Evolutionary conservation across 192 early-diverging fungal species (phyloP).

Genomic region (Coemansia sp.): DNA sequence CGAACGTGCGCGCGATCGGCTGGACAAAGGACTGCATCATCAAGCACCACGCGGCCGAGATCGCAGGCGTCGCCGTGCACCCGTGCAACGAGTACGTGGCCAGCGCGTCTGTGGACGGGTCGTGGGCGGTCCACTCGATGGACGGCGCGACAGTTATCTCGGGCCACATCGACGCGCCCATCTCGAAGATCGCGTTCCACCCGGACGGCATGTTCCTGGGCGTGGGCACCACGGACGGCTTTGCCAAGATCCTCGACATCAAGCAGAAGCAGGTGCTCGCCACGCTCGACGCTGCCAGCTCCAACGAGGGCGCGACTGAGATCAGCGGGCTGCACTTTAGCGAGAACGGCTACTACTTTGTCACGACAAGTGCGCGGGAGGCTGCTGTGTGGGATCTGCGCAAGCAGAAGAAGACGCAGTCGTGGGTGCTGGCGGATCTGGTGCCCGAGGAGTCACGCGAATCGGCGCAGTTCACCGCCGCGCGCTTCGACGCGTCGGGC

Average conservation of each 20-base stretch:
- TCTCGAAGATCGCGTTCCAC: conserved; percentile 65
- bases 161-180: conserved; percentile 20
- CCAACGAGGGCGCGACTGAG: conserved; percentile 7
- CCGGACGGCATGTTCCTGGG: conserved; percentile 90
- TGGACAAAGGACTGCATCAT: conserved; percentile 54
- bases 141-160: conserved; percentile 28
- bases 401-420: conserved; percentile 63
- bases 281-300: conserved; percentile 29
- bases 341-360: conserved; percentile 94
- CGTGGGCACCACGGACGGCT: conserved; percentile 68
- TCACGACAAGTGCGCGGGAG: conserved; percentile 67
- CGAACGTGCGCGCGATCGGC: conserved; percentile 10
- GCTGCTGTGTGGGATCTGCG: conserved; percentile 94
- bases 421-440: conserved; percentile 20
- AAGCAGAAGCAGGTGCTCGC: conserved; percentile 59
- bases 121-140: conserved; percentile 81
- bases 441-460: not conserved
- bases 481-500: conserved; percentile 76
- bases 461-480: conserved; percentile 15
- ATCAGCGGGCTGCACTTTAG: conserved; percentile 79
- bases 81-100: conserved; percentile 80
- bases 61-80: conserved; percentile 74
- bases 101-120: conserved; percentile 66
- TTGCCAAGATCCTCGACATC: conserved; percentile 83
- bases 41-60: conserved; percentile 67